Evolutionary conservation across 495 filamentous ascomycete species (phyloP), one percentile per base, ranked within the genome.

Genomic region (Saxophila tyrrhenica): DNA sequence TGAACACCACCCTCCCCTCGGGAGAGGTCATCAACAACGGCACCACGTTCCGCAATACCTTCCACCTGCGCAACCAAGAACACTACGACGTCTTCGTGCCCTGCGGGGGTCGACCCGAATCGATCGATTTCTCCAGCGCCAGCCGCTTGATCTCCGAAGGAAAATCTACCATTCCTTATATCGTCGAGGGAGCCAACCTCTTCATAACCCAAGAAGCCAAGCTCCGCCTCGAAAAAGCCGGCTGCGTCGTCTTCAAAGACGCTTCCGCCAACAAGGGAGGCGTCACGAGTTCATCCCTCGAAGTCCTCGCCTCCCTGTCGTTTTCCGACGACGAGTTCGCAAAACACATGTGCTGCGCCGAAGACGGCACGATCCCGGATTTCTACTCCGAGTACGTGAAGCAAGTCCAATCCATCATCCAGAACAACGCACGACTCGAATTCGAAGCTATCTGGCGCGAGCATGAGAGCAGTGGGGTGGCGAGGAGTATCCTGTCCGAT

Each of bases 201-300:
- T 98, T 98, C 79, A 92, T 98, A 70, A 97, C 92, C 13, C 94
- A 98, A 70, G 92, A 98, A 65, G 89, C 88, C 59, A 98, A 98
- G 76, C 76, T 97, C 52, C 84, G 89, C 20, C 79, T 98, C 3
- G 92, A 98, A 72, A 82, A 86, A 61, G 91, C 92, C 25, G 94
- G 94, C 56, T 89, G 85, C 65, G 83, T 97, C 60, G 69, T 98
- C 42, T 97, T 87, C 79, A 98, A 98, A 75, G 92, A 98, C 70
- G 92, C 92, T 13, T 94, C 88, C 42, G 89, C 94, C 42, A 98
- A 98, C 77, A 98, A 98, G 76, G 92, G 92, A 63, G 92, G 92
- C 67, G 92, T 98, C 46, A 98, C 92, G 5, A 94, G 87, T n/a
- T 97, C 92, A 0, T 98, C 92, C 3, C 80, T 97, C 44, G 92